Evolutionary conservation across 2,329 filamentous ascomycete genomes (phyloP), one percentile per base, ranked within the genome.

Genomic region (Xylaria sp.): DNA sequence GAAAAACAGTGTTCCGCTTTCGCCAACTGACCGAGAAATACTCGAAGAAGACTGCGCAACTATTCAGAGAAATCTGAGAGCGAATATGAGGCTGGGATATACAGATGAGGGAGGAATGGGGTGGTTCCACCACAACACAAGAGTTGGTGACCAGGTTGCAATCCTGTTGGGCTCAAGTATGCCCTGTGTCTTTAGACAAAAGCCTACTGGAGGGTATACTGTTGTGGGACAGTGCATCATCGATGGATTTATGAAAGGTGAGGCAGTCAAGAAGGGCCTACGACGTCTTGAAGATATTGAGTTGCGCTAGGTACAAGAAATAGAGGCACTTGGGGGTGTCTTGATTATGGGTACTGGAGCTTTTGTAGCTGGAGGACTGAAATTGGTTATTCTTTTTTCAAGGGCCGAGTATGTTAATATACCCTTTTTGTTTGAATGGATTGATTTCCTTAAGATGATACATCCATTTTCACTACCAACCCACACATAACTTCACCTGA

Each of bases 81-180:
- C 69, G 6, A 67, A 71, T 36, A 67, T 71, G 69, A 67, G 69
- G 44, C 15, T 71, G 7, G 69, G 67, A 48, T 65, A 46, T 10
- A 69, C 60, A 13, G 44, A 67, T 20, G 69, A 63, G 26, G 69
- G 64, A 9, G 58, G 62, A 10, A 57, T 69, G 10, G 69, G 69
- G 5, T 71, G 69, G 69, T 69, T 71, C 15, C 60, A 51, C 40
- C 23, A 26, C 6, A 63, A 67, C 54, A 36, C 69, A 2, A 65
- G 61, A 31, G 46, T 51, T n/a, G 67, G 69, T 6, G 69, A 71
- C 23, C 57, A 63, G 28, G 48, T 67, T 6, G 67, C 46, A 4
- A 61, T 69, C n/a, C 59, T 71, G 1, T 26, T 71, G 11, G 69
- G 69, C 3, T 59, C 67, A 6, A 67, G 42, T 20, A 71, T 71